Evolutionary conservation across 768 basidiomycete genomes (phyloP), one percentile per base, ranked within the genome.

Genomic region (Suillus subalutaceus): DNA sequence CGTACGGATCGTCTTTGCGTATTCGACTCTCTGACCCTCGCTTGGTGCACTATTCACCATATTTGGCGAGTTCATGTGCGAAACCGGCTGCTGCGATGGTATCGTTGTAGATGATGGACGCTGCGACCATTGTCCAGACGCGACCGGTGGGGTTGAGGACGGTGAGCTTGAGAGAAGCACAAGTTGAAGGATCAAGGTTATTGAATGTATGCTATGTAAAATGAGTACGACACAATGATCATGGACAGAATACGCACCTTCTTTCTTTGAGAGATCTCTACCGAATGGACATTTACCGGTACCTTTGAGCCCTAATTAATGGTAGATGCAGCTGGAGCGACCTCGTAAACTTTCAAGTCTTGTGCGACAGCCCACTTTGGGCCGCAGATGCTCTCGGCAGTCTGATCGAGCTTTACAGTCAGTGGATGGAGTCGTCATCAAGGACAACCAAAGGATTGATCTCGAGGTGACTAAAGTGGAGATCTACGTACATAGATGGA

Each of bases 91-190:
- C 96, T 62, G 90, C 90, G 68, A 92, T 92, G 69, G 91, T 91
- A 69, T 92, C 91, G 8, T 83, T 84, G 73, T 89, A 89, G 50
- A 88, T 87, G 68, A 89, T 87, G 8, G 85, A 87, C 26, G 88
- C 97, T 63, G 97, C 97, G 64, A 99, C 97, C 97, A 99, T 99
- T 71, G 97, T 99, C 97, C 97, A 99, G 70, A 99, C 89, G 68
- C 96, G 92, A 67, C 97, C 97, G 76, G 93, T 91, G 63, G 92
- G 80, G 79, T 99, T 98, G 72, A 99, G 84, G 62, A 99, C 97
- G 50, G 97, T 99, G 55, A 99, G 87, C 79, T 99, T 99, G 77
- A 99, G 90, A 10, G 96, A 97, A 72, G 97, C 96, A 82, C 97
- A 97, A 52, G 97, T 99, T 26, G 94, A 96, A 26, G 86, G 94